Evolutionary conservation across 805 yeast species (phyloP).

Genomic region (Candida quercuum): DNA sequence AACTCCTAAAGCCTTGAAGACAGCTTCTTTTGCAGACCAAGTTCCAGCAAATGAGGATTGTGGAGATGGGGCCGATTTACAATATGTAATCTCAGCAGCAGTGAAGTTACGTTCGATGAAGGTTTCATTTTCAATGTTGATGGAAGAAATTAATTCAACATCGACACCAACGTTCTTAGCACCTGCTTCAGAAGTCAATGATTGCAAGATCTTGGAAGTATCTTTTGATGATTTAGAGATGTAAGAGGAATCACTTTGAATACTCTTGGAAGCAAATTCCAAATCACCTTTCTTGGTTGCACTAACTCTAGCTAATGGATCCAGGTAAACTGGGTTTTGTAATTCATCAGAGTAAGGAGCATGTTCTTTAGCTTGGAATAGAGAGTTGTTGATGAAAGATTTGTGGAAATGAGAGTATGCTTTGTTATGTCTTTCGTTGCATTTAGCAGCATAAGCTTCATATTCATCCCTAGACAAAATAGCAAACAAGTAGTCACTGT

Average conservation of each 20-base stretch:
- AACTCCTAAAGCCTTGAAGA: constrained; percentile 90
- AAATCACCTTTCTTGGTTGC: constrained; percentile 36
- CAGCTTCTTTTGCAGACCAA: constrained; percentile 99
- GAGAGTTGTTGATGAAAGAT: constrained; percentile 83
- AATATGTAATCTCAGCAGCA: constrained; percentile 69
- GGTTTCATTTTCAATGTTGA: constrained; percentile 85
- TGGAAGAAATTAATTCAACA: constrained; percentile 79
- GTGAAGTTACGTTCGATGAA: constrained; percentile 93
- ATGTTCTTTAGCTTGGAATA: constrained; percentile 89
- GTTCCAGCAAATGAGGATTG: constrained; percentile 94
- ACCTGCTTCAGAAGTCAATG: constrained; percentile 43
- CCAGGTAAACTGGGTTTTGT: constrained; percentile 88
- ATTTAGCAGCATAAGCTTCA: constrained; percentile 66
- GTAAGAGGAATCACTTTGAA: constrained; percentile 41
- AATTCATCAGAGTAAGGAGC: constrained; percentile 89
- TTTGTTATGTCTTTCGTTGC: constrained; percentile 73
- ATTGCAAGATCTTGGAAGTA: constrained; percentile 58
- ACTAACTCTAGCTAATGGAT: constrained; percentile 72
- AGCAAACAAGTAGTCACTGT: constrained; percentile 90
- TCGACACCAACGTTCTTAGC: constrained; percentile 88
- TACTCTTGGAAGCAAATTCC: constrained; percentile 41
- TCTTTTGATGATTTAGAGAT: constrained; percentile 44
- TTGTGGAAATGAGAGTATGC: constrained; percentile 95
- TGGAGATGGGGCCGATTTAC: constrained; percentile 66
- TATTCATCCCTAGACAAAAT: constrained; percentile 69